These are phyloP conservation scores for Rhodosporidiobolus sp. DNA, from an alignment of 768 basidiomycete genomes.

Conservation along the genomic window DNA sequence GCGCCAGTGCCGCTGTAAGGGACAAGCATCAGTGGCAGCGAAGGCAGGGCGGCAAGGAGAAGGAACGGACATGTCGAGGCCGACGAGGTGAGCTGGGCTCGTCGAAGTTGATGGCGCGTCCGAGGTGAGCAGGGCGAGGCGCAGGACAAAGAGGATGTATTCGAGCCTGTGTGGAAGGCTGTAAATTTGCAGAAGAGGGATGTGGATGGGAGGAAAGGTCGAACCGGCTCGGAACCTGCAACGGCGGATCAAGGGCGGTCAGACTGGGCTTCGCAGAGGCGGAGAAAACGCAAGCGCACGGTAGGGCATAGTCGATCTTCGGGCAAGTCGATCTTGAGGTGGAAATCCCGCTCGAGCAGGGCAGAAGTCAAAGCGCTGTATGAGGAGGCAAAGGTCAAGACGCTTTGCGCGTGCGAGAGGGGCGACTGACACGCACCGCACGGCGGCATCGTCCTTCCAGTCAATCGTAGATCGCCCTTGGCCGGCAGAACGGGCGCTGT, in stretches of 20 bases:
- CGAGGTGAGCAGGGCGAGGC: background rate
- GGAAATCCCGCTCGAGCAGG: slow-evolving; percentile 73
- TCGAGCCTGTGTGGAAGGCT: slow-evolving; percentile 10
- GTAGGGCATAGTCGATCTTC: slow-evolving; percentile 79
- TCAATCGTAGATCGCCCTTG: slow-evolving; percentile 57
- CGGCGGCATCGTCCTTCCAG: slow-evolving; percentile 57
- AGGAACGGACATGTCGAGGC: slow-evolving; percentile 28
- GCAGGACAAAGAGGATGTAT: slow-evolving; percentile 27
- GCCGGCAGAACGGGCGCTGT: background rate
- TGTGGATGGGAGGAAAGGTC: background rate
- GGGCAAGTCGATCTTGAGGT: slow-evolving; percentile 62
- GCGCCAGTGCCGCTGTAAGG: slow-evolving; percentile 72
- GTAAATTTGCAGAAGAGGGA: too few species aligned
- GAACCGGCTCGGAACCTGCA: slow-evolving; percentile 34
- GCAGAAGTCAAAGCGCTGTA: slow-evolving; percentile 74
- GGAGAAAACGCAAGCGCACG: slow-evolving; percentile 50
- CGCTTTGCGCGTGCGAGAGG: too few species aligned
- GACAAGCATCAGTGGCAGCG: too few species aligned
- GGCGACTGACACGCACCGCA: slow-evolving; percentile 1
- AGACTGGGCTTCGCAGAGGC: too few species aligned
- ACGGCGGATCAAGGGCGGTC: too few species aligned
- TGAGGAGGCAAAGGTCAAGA: too few species aligned
- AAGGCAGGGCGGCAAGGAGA: background rate
- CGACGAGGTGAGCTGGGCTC: background rate
- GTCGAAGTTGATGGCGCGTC: background rate